phyloP scores from a whole-genome alignment of 106 monocot species.

The Narthecium ossifragum region DNA sequence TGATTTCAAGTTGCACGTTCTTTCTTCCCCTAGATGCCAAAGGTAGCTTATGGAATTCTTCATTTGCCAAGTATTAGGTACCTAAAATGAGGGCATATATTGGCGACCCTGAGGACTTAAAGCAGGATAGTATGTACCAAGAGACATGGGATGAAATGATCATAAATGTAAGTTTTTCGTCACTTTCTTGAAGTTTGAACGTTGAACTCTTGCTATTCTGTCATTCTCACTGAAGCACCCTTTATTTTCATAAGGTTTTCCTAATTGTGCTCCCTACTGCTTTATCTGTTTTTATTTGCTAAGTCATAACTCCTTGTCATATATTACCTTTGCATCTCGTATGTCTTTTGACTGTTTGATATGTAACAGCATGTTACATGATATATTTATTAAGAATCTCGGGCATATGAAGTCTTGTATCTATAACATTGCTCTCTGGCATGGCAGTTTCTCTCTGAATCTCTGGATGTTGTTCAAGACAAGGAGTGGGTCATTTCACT shows the following conservation, averaged over 20 bases:
- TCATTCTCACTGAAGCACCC: too few relatives aligned
- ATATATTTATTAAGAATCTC: too few relatives aligned
- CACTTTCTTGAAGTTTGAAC: background rate
- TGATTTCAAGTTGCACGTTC: background rate
- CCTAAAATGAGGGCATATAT: slow-evolving; percentile 97
- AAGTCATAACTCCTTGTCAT: too few relatives aligned
- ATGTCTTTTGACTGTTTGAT: too few relatives aligned
- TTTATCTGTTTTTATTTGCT: too few relatives aligned
- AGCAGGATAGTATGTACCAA: slow-evolving; percentile 75
- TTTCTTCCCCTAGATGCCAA: too few relatives aligned
- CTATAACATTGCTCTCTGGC: slow-evolving; percentile 3
- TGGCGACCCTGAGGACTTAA: slow-evolving; percentile 87
- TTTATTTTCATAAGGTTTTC: too few relatives aligned
- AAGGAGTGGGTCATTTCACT: slow-evolving; percentile 73
- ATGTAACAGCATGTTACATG: too few relatives aligned
- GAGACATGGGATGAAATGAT: slow-evolving; percentile 98
- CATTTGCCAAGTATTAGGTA: slow-evolving; percentile 64
- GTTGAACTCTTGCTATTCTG: too few relatives aligned
- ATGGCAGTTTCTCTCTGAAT: slow-evolving; percentile 89
- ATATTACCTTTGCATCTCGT: too few relatives aligned
- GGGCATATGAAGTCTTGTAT: too few relatives aligned
- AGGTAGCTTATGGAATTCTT: slow-evolving; percentile 21
- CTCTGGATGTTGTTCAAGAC: slow-evolving; percentile 87
- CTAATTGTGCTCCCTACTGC: too few relatives aligned
- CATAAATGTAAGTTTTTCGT: slow-evolving; percentile 65